Evolutionary conservation across 2,329 filamentous ascomycete species (phyloP).

Genomic region (Trichoderma sp.): DNA sequence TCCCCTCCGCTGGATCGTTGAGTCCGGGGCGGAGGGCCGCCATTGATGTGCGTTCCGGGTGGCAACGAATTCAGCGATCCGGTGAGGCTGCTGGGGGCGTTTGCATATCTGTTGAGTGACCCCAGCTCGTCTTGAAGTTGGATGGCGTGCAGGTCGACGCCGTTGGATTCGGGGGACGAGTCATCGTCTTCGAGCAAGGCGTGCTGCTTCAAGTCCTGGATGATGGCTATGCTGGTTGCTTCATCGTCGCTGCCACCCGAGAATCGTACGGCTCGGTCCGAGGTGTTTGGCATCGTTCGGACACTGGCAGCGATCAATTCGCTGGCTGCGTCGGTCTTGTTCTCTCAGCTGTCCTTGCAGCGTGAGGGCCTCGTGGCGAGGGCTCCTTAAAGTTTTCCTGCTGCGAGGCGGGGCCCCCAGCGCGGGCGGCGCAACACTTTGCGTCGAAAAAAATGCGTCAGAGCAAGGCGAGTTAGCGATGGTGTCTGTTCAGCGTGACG

Average conservation of each 20-base stretch:
- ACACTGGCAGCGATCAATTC: constrained; percentile 19
- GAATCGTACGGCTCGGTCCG: constrained; percentile 60
- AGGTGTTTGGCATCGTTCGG: constrained; percentile 47
- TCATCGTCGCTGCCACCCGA: constrained; percentile 47
- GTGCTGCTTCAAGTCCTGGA: constrained; percentile 44
- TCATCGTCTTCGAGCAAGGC: constrained; percentile 35
- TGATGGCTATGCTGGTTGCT: constrained; percentile 45
- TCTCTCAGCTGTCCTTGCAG: not conserved
- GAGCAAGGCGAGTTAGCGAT: not conserved
- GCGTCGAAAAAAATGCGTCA: not conserved
- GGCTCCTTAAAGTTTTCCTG: not conserved
- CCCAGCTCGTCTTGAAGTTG: constrained; percentile 54
- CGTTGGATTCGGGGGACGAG: constrained; percentile 34
- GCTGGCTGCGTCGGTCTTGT: not conserved
- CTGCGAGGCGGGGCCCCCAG: not conserved
- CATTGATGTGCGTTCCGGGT: constrained; percentile 46
- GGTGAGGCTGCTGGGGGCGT: constrained; percentile 42
- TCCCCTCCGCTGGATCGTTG: constrained; percentile 39
- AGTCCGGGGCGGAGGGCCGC: constrained; percentile 39
- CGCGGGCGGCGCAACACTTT: constrained; percentile 15
- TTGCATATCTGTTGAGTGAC: constrained; percentile 47
- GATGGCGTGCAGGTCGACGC: constrained; percentile 49
- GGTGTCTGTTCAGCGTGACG: not conserved
- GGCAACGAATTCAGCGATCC: constrained; percentile 48
- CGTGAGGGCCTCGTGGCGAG: not conserved